Conservation (phyloP, 768 basidiomycete genomes). For the Suillus lakei region DNA sequence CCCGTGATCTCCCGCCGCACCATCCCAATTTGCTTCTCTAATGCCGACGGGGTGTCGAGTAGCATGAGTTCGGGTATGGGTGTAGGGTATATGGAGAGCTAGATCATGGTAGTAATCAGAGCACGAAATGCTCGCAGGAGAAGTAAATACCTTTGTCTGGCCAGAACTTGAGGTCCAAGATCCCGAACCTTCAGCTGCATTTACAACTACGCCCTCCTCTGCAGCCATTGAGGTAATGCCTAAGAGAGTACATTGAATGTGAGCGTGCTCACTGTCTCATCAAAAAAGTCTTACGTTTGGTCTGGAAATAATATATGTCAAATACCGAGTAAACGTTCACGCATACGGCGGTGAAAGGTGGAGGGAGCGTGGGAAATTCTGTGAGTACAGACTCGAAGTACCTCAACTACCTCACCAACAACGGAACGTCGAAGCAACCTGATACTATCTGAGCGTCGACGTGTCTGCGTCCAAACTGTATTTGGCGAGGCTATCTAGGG, state of each 20-base stretch:
- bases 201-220: neutral
- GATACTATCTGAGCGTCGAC: neutral
- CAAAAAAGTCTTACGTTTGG: neutral
- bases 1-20: conserved; percentile 64
- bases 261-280: neutral
- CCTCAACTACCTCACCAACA: neutral
- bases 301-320: neutral
- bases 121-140: neutral
- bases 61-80: conserved; percentile 68
- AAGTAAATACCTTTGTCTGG: neutral
- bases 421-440: neutral
- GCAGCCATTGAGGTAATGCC: neutral
- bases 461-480: neutral
- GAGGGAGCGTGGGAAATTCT: neutral
- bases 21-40: conserved; percentile 78
- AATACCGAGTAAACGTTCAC: neutral
- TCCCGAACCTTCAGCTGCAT: conserved; percentile 3
- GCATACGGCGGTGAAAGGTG: neutral
- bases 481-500: neutral
- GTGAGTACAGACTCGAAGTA: neutral
- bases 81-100: conserved; percentile 87
- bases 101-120: neutral
- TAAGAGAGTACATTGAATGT: neutral
- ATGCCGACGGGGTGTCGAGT: conserved; percentile 71
- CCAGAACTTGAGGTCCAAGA: neutral